Evolutionary conservation across 2,329 filamentous ascomycete species (phyloP), one percentile per base, ranked within the genome.

Genomic region (Malbranchea cinnamomea): DNA sequence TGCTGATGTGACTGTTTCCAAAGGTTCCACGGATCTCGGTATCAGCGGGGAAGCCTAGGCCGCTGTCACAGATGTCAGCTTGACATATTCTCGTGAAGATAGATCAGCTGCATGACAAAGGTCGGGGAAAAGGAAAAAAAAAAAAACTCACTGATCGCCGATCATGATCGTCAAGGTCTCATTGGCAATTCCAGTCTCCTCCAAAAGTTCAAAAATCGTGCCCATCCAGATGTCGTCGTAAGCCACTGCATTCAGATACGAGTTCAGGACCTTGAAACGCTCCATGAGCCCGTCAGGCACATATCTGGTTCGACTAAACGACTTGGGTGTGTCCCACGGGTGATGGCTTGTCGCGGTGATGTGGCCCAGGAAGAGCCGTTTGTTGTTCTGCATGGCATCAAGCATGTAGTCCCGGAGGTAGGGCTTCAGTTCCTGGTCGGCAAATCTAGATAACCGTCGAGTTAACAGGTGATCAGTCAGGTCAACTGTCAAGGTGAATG

Each of bases 91-190:
- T n/a, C n/a, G n/a, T n/a, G n/a, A n/a, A n/a, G n/a, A n/a, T n/a
- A n/a, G n/a, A n/a, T n/a, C n/a, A n/a, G n/a, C n/a, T 22, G 20
- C n/a, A 7, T 7, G 12, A 9, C 7, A 26, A 8, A 8, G 13
- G 23, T 26, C 7, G 7, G 12, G 7, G 12, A 26, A 9, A 8
- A 9, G 23, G 7, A 8, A 7, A 13, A 12, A 12, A 26, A 26
- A 26, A 12, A 13, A 26, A 7, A 26, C 23, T 8, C 13, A 26
- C 39, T 54, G 56, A 35, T 62, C 59, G 9, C 59, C 59, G 2
- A 59, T 50, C 11, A 62, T 43, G 2, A 62, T 52, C 1, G 62
- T 50, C 5, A 62, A 43, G 4, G 58, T 62, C 37, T 55, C 49
- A 31, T 61, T 51, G 10, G 55, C 47, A 7, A 61, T 52, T 13